phyloP scores from a whole-genome alignment of 2,329 filamentous ascomycete species.

The Daldinia eschscholtzii region DNA sequence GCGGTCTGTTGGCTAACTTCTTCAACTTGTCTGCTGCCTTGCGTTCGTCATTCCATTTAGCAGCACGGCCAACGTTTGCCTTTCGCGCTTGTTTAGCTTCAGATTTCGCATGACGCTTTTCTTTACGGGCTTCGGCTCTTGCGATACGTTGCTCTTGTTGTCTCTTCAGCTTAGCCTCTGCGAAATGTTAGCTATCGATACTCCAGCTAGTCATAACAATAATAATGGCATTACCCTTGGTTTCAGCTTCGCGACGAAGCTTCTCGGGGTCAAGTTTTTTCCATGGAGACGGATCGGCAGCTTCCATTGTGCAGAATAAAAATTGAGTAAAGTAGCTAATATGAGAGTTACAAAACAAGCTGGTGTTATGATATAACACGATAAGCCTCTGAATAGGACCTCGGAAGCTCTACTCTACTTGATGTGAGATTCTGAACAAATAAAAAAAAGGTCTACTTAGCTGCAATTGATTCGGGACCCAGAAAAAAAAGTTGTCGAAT shows the following conservation, averaged over 20 bases:
- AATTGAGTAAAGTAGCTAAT: not conserved
- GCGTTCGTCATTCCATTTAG: constrained; percentile 53
- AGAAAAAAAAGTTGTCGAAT: constrained; percentile 16
- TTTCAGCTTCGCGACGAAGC: constrained; percentile 43
- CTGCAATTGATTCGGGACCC: constrained; percentile 5
- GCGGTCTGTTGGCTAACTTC: constrained; percentile 47
- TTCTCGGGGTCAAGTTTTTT: constrained; percentile 46
- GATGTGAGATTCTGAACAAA: not conserved
- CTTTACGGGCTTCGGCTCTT: constrained; percentile 52
- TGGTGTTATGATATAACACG: not conserved
- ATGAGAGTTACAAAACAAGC: not conserved
- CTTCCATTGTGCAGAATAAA: constrained; percentile 39
- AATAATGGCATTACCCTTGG: constrained; percentile 40
- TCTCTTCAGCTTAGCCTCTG: constrained; percentile 50
- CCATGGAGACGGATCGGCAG: constrained; percentile 37
- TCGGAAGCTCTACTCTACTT: not conserved
- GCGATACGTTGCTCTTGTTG: constrained; percentile 47
- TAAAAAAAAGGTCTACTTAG: constrained; percentile 5
- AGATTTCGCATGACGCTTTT: constrained; percentile 55
- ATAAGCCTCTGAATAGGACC: not conserved
- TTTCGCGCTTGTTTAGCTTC: constrained; percentile 58
- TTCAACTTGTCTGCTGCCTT: constrained; percentile 54
- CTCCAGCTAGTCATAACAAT: not conserved
- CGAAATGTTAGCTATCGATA: constrained; percentile 25
- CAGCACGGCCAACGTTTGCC: constrained; percentile 49